A percentile compares a stretch with the other conserved stretches of the same genome.
phyloP scores from a whole-genome alignment of 2,329 filamentous ascomycete genomes.

The Raffaelea albimanens region DNA sequence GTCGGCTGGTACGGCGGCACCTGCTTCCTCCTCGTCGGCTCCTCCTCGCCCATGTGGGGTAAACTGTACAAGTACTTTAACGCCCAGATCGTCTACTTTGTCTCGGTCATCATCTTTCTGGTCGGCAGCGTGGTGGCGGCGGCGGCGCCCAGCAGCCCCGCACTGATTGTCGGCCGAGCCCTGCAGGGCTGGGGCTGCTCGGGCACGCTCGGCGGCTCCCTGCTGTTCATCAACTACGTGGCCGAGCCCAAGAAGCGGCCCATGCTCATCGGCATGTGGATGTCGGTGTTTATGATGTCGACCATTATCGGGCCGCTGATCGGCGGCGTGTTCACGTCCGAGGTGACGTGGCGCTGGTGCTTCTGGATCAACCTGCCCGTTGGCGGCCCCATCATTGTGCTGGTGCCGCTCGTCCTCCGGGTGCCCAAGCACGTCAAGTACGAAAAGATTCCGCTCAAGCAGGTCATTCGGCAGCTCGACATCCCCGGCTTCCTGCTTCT shows the following conservation, averaged over 20 bases:
- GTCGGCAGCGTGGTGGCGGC: conserved; percentile 44
- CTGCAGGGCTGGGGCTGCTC: conserved; percentile 42
- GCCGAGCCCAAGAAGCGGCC: conserved; percentile 30
- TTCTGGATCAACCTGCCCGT: conserved; percentile 23
- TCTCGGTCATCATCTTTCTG: conserved; percentile 40
- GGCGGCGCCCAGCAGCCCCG: conserved; percentile 32
- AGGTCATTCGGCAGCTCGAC: conserved; percentile 26
- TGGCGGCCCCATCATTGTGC: background rate
- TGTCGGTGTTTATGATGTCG: conserved; percentile 27
- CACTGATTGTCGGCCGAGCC: conserved; percentile 45
- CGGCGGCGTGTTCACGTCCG: conserved; percentile 28
- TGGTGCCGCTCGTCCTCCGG: background rate
- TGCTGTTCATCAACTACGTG: conserved; percentile 37
- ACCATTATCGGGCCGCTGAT: conserved; percentile 35
- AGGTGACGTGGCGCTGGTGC: conserved; percentile 33
- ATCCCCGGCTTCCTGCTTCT: conserved; percentile 31
- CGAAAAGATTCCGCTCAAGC: background rate
- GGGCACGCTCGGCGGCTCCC: conserved; percentile 37
- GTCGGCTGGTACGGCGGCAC: conserved; percentile 15
- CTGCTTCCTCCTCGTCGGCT: conserved; percentile 14
- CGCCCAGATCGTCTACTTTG: conserved; percentile 27
- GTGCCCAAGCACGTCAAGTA: background rate
- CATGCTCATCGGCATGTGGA: conserved; percentile 3
- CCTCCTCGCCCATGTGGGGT: conserved; percentile 31
- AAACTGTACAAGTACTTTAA: conserved; percentile 36